Base-by-base conservation (phyloP, 306 rosid genomes). In the Vigna radiata region DNA sequence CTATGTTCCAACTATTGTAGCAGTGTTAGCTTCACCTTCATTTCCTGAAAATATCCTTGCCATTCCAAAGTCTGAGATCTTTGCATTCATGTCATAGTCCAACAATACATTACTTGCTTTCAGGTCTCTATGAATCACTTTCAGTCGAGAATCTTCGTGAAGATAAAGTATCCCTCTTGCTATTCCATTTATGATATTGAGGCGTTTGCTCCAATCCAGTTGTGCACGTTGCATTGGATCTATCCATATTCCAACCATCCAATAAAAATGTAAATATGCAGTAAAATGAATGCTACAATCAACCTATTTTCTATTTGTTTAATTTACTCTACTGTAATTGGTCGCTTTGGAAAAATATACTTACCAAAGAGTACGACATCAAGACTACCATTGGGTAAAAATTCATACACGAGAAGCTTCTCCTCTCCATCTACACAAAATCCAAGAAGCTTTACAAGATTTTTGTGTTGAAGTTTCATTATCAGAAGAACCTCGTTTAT, bases 381-480 rank as follows among this genome's bases (percentile, higher is more conserved):
- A 19, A 89, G 92, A 83, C 92, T 79, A 23, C 81, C 85, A 48
- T 89, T 89, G 8, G 92, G 92, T 78, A 89, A 78, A 79, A 75
- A 87, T 66, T 92, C 97, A 64, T 90, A 92, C 6, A 92, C 85
- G 7, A 87, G 90, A 60, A 89, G 61, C 75, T 78, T 91, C 63
- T 91, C 94, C 21, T 82, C 89, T 85, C 81, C 86, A 33, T 87
- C 88, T 31, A 86, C 67, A 80, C 92, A 72, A 68, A 87, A 92
- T 16, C 92, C 97, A 3, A 92, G 16, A 70, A 92, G 96, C 84
- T 83, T 86, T 8, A 90, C 92, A 29, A 92, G 91, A 79, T 87
- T 92, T 66, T 89, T 88, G 46, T 89, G 97, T 56, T 92, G 96
- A 68, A 92, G 94, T 50, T 87, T 90, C 70, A 83, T 77, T 27